Conservation (phyloP, 1,284 basidiomycete species). For the Afroboletus lepidellus region DNA sequence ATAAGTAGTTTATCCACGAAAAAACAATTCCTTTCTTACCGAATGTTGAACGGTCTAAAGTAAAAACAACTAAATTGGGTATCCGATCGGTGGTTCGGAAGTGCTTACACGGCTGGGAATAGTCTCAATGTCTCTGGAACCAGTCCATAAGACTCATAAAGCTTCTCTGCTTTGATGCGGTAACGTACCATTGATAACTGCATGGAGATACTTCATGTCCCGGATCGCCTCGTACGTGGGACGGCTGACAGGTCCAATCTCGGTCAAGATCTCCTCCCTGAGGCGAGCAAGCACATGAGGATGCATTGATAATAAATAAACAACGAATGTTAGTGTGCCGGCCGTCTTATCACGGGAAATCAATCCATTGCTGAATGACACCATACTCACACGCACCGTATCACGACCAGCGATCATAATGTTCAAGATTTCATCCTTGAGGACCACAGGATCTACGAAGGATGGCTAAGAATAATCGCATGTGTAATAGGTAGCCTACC, state of each 20-base stretch:
- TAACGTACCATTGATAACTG: conserved; percentile 46
- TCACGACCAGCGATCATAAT: conserved; percentile 48
- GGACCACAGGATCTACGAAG: conserved; percentile 31
- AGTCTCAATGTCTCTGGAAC: conserved; percentile 53
- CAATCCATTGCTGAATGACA: neutral
- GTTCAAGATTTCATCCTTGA: conserved; percentile 47
- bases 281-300: conserved; percentile 44
- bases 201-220: conserved; percentile 51
- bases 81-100: neutral
- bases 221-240: conserved; percentile 47
- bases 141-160: no score
- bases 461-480: neutral
- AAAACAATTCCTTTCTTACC: conserved; percentile 12
- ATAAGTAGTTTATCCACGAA: conserved; percentile 1
- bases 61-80: neutral
- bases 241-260: conserved; percentile 39
- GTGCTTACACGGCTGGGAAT: conserved; percentile 54
- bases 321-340: conserved; percentile 44
- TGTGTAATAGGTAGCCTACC: conserved; percentile 2
- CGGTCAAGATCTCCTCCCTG: conserved; percentile 45
- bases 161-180: neutral
- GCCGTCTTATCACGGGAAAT: conserved; percentile 38
- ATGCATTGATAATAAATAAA: conserved; percentile 52
- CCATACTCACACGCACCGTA: conserved; percentile 34
- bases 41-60: conserved; percentile 27